Conservation (phyloP, 2,329 filamentous ascomycete genomes). For the Claviceps arundinis region DNA sequence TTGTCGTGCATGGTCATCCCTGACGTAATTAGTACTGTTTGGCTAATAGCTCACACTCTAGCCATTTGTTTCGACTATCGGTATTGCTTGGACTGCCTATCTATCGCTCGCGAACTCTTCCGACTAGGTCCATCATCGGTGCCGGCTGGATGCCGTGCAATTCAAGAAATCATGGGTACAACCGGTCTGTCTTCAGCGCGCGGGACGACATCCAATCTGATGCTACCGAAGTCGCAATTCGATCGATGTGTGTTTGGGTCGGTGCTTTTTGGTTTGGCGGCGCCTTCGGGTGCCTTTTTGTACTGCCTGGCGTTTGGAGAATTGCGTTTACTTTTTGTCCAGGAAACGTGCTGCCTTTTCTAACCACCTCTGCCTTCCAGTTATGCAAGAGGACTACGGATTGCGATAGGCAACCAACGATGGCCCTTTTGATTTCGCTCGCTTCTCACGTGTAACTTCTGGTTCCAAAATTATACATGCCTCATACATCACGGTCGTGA, state of each 20-base stretch:
- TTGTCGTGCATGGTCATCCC: slow-evolving; percentile 10
- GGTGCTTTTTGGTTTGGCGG: not conserved
- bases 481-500: no score
- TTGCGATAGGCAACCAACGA: no score
- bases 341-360: not conserved
- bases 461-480: no score
- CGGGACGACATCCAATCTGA: not conserved
- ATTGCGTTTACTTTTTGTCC: not conserved
- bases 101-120: slow-evolving; percentile 82
- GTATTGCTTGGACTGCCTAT: slow-evolving; percentile 97
- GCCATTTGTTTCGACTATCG: slow-evolving; percentile 91
- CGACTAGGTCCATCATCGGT: slow-evolving; percentile 38
- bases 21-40: not conserved
- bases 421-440: no score
- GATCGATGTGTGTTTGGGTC: not conserved
- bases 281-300: not conserved
- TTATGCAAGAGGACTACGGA: no score
- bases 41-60: slow-evolving; percentile 21
- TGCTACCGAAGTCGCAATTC: not conserved
- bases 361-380: no score
- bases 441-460: no score
- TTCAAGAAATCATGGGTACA: not conserved
- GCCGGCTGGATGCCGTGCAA: not conserved
- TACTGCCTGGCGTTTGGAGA: slow-evolving; percentile 8
- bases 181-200: not conserved